A percentile compares a stretch with the other conserved stretches of the same genome.
These are phyloP conservation scores for Neurospora sp. DNA, from an alignment of 2,329 filamentous ascomycete genomes.

Conservation along the genomic window DNA sequence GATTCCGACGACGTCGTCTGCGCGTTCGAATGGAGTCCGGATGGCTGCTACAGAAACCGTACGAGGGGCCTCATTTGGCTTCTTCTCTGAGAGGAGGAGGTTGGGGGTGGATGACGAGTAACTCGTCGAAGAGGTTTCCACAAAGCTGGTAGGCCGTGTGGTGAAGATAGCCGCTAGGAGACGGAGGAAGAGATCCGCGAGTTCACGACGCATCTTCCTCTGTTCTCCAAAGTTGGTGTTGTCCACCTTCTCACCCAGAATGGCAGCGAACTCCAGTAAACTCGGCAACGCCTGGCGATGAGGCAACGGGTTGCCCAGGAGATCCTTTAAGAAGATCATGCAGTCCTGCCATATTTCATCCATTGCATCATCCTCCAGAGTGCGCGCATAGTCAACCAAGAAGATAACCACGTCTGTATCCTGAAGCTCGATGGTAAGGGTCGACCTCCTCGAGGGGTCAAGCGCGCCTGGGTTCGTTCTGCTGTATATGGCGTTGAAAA, in stretches of 20 bases:
- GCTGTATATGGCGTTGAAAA: conserved; percentile 95
- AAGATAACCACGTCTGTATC: conserved; percentile 83
- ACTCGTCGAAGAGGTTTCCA: conserved; percentile 34
- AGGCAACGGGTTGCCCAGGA: conserved; percentile 87
- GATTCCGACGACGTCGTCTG: conserved; percentile 71
- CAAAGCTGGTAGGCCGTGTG: conserved; percentile 66
- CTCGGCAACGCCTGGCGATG: conserved; percentile 83
- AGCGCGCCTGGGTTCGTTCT: conserved; percentile 76
- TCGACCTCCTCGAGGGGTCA: conserved; percentile 73
- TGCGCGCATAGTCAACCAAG: conserved; percentile 78
- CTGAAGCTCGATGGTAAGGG: conserved; percentile 72
- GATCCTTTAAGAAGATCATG: conserved; percentile 78
- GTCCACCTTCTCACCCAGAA: conserved; percentile 89
- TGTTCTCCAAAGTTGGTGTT: conserved; percentile 97
- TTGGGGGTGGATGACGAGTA: conserved; percentile 4
- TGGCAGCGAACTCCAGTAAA: conserved; percentile 78
- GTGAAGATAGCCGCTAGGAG: conserved; percentile 92
- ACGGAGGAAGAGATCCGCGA: conserved; percentile 80
- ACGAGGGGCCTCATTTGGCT: conserved; percentile 25
- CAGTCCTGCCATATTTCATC: conserved; percentile 98
- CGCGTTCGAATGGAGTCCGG: conserved; percentile 34
- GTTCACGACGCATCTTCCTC: conserved; percentile 77
- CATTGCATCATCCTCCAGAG: conserved; percentile 91
- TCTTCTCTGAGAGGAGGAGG: conserved; percentile 25
- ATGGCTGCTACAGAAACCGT: conserved; percentile 15